A percentile compares a stretch with the other conserved stretches of the same genome.
Conservation (phyloP, 208 protist genomes). For the Crithidia acanthocephali region DNA sequence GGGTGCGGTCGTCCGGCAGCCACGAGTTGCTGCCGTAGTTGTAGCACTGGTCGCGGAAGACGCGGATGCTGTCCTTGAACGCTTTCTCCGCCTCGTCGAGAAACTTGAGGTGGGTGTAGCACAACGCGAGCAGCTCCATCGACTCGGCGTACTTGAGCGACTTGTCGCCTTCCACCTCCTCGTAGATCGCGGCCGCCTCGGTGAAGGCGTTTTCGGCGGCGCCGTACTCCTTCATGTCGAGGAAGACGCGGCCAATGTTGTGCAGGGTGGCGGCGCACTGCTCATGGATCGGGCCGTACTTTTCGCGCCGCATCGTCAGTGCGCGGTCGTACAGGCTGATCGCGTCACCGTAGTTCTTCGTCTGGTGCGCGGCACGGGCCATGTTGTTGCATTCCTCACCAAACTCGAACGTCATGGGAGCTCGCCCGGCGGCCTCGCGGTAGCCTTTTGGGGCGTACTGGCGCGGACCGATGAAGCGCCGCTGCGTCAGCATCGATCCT, state of each 20-base stretch:
- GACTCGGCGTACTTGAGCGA: conserved; percentile 87
- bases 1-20: conserved; percentile 60
- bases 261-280: conserved; percentile 86
- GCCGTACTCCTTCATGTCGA: conserved; percentile 91
- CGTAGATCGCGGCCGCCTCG: conserved; percentile 89
- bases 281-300: conserved; percentile 83
- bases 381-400: conserved; percentile 87
- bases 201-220: conserved; percentile 90
- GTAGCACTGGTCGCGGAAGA: conserved; percentile 84
- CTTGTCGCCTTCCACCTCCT: conserved; percentile 70
- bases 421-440: conserved; percentile 79
- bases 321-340: conserved; percentile 87
- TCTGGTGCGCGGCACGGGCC: conserved; percentile 82
- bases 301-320: conserved; percentile 81
- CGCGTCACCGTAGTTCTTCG: conserved; percentile 90
- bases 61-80: conserved; percentile 87
- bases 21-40: conserved; percentile 83
- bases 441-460: conserved; percentile 88
- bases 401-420: conserved; percentile 87
- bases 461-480: conserved; percentile 70
- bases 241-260: conserved; percentile 88
- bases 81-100: conserved; percentile 91
- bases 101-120: conserved; percentile 87
- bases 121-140: conserved; percentile 79
- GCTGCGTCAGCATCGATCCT: conserved; percentile 23